Conservation (phyloP, 352 stramenopile genomes). For the Phytophthora lateralis region DNA sequence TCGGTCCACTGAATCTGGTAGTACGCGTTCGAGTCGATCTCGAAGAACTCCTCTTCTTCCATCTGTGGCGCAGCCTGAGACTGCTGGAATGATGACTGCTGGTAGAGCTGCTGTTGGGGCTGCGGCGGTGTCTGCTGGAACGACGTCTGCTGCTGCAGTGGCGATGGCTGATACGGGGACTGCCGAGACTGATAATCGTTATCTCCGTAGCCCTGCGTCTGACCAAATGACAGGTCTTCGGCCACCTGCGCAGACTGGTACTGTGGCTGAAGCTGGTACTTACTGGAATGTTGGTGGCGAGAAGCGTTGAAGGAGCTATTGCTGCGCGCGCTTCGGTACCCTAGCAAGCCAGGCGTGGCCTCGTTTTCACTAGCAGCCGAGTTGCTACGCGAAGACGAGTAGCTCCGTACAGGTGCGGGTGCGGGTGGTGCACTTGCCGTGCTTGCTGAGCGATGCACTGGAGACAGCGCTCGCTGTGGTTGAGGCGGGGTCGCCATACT, state of each 20-base stretch:
- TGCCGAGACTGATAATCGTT: slow-evolving; percentile 30
- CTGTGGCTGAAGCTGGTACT: slow-evolving; percentile 26
- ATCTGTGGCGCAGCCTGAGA: slow-evolving; percentile 23
- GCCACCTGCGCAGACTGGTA: slow-evolving; percentile 18
- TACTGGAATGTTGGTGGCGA: slow-evolving; percentile 29
- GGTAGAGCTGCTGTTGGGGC: slow-evolving; percentile 21
- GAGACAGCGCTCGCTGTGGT: slow-evolving; percentile 23
- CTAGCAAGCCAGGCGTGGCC: slow-evolving; percentile 24
- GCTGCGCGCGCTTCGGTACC: slow-evolving; percentile 35
- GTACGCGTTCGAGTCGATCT: slow-evolving; percentile 70
- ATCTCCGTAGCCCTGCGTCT: slow-evolving; percentile 27
- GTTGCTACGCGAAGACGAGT: slow-evolving; percentile 25
- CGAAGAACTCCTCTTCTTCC: slow-evolving; percentile 59
- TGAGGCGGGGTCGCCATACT: slow-evolving; percentile 8
- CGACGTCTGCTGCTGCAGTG: slow-evolving; percentile 15
- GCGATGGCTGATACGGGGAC: slow-evolving; percentile 14
- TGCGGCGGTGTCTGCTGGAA: slow-evolving; percentile 19
- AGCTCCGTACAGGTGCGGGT: slow-evolving; percentile 14
- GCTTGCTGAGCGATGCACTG: slow-evolving; percentile 5
- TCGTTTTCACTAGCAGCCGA: slow-evolving; percentile 30
- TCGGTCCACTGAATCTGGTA: slow-evolving; percentile 85
- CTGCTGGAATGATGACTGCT: slow-evolving; percentile 25
- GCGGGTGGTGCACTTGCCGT: slow-evolving; percentile 10
- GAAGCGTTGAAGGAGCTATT: slow-evolving; percentile 29
- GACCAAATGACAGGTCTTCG: slow-evolving; percentile 39